Conservation (phyloP, 1,139 yeast genomes). For the Nakaseomyces uthaithaninus region DNA sequence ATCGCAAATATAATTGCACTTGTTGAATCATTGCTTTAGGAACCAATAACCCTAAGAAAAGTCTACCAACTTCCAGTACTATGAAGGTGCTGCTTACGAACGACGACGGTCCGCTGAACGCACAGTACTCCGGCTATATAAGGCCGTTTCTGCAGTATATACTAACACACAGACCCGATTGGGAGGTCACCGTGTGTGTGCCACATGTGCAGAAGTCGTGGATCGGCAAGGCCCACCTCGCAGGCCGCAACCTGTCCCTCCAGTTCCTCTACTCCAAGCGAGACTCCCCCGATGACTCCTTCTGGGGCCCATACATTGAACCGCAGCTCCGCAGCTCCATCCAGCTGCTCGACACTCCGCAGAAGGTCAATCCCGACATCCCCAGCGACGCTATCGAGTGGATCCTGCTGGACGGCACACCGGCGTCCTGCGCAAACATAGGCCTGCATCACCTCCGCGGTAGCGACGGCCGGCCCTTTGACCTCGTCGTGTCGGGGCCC, state of each 20-base stretch:
- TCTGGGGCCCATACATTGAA: conserved; percentile 59
- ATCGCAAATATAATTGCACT: too few relatives aligned
- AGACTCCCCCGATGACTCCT: conserved; percentile 42
- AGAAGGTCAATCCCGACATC: conserved; percentile 20
- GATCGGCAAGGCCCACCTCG: conserved; percentile 96
- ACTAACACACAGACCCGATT: conserved; percentile 48
- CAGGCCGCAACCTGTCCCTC: conserved; percentile 67
- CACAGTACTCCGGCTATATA: conserved; percentile 74
- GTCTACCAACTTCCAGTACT: neutral
- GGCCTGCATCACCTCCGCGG: conserved; percentile 69
- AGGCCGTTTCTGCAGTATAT: conserved; percentile 73
- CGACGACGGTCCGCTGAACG: conserved; percentile 93
- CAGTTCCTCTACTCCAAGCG: conserved; percentile 52
- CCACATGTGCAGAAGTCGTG: conserved; percentile 82
- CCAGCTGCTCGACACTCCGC: neutral
- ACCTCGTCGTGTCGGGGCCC: conserved; percentile 87
- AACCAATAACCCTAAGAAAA: too few relatives aligned
- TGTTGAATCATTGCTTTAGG: too few relatives aligned
- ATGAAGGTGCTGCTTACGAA: conserved; percentile 49
- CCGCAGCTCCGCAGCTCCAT: conserved; percentile 33
- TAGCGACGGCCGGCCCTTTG: conserved; percentile 50
- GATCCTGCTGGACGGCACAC: conserved; percentile 83
- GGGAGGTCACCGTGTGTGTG: conserved; percentile 79
- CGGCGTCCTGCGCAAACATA: conserved; percentile 90
- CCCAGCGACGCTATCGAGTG: conserved; percentile 57